phyloP scores from a whole-genome alignment of 768 basidiomycete genomes.

The Antrodiella citrinella region DNA sequence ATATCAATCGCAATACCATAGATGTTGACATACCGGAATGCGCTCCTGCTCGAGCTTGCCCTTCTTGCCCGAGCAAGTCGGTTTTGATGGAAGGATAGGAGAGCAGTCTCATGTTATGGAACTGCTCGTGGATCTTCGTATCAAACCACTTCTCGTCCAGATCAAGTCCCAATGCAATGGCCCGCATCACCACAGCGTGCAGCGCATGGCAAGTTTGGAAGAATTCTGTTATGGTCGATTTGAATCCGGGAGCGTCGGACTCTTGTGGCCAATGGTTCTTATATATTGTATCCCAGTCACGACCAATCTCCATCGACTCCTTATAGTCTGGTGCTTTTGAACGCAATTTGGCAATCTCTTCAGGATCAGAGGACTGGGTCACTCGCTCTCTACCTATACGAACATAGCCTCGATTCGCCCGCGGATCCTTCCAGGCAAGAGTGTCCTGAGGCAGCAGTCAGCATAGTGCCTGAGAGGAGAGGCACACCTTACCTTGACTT shows the following conservation, averaged over 20 bases:
- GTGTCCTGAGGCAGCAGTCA: slow-evolving; percentile 38
- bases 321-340: slow-evolving; percentile 72
- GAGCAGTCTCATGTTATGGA: slow-evolving; percentile 73
- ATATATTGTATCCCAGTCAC: slow-evolving; percentile 73
- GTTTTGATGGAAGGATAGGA: slow-evolving; percentile 75
- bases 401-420: slow-evolving; percentile 82
- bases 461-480: not conserved
- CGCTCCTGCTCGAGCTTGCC: slow-evolving; percentile 74
- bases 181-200: slow-evolving; percentile 73
- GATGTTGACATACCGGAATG: slow-evolving; percentile 51
- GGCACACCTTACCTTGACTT: slow-evolving; percentile 48
- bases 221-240: slow-evolving; percentile 66
- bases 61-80: slow-evolving; percentile 45
- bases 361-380: slow-evolving; percentile 59
- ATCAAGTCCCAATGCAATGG: slow-evolving; percentile 73
- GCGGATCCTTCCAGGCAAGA: slow-evolving; percentile 79
- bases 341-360: slow-evolving; percentile 70
- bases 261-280: slow-evolving; percentile 78
- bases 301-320: slow-evolving; percentile 85
- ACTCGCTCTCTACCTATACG: slow-evolving; percentile 75
- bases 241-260: slow-evolving; percentile 55
- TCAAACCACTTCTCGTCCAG: slow-evolving; percentile 74
- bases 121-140: slow-evolving; percentile 63
- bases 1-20: slow-evolving; percentile 1
- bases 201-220: slow-evolving; percentile 73